Evolutionary conservation across 2,329 filamentous ascomycete species (phyloP), one percentile per base, ranked within the genome.

Genomic region (Sporothrix euskadiensis): DNA sequence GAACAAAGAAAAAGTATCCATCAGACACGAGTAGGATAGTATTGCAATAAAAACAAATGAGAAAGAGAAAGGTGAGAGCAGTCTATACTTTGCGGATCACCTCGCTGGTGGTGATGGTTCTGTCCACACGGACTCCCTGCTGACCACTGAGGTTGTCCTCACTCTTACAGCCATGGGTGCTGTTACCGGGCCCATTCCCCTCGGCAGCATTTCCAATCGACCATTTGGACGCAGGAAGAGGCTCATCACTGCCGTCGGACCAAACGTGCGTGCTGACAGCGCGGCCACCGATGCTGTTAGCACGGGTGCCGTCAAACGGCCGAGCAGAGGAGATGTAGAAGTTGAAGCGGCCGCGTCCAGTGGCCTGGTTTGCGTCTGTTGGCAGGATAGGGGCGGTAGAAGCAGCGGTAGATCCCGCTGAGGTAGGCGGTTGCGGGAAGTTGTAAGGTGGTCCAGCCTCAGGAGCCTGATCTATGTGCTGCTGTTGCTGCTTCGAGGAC

Each of bases 181-280:
- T 44, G 22, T 44, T 16, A 14, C 1, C 59, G 47, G 30, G 30
- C 12, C 30, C 66, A 6, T 6, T 22, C 14, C 9, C 14, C 19
- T 54, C 44, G 4, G 22, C 16, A 9, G 30, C 4, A 19, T 56
- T 54, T 4, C 19, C 19, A 16, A 32, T 4, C 0, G 63, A 26
- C 5, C 10, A 9, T 4, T 47, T 14, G 32, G 54, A 19, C 30
- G 30, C 8, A 22, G 39, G 49, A 44, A 26, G 4, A 4, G 61
- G 26, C 9, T 19, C 56, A 1, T 68, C 71, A 2, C 61, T 30
- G 19, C 61, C 47, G 7, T 73, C 74, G 4, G 74, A 73, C 74
- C 74, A 75, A 12, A 74, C 73, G 4, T 59, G 71, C 3, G 73
- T 75, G 69, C 56, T 68, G 14, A 75, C 52, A 12, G 66, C 66